Conservation (phyloP, 306 rosid species). For the Cyclanthera cordifolia region DNA sequence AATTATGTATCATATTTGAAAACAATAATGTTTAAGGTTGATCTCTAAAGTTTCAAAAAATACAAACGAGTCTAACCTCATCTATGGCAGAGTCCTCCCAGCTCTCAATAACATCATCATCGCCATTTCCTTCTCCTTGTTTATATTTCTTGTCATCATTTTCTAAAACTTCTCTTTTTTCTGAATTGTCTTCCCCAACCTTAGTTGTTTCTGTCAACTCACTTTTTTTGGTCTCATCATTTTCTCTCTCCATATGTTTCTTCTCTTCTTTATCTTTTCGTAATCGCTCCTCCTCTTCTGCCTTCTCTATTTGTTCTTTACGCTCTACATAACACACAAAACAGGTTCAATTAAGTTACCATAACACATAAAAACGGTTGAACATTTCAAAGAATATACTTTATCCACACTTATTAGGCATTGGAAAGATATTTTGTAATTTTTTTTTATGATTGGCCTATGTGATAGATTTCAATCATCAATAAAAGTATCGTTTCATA, state of each 20-base stretch:
- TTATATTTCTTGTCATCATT: slow-evolving; percentile 27
- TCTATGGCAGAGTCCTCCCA: slow-evolving; percentile 28
- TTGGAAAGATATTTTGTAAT: too few relatives aligned
- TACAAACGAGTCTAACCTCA: slow-evolving; percentile 35
- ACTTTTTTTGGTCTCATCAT: slow-evolving; percentile 37
- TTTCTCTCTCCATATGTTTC: slow-evolving; percentile 46
- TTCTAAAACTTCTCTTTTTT: slow-evolving; percentile 27
- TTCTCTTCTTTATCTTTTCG: slow-evolving; percentile 42
- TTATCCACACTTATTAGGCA: too few relatives aligned
- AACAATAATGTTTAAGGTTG: slow-evolving; percentile 2
- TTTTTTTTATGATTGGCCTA: too few relatives aligned
- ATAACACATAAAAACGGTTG: neutral
- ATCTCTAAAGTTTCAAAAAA: neutral
- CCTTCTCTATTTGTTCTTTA: slow-evolving; percentile 89
- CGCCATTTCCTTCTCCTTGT: slow-evolving; percentile 22
- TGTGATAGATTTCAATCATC: too few relatives aligned
- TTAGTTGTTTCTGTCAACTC: slow-evolving; percentile 48
- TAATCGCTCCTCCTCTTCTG: slow-evolving; percentile 79
- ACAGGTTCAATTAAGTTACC: neutral
- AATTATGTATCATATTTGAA: neutral
- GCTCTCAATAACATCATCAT: slow-evolving; percentile 31
- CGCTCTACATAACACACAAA: slow-evolving; percentile 43
- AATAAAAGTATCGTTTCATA: too few relatives aligned
- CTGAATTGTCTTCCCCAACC: slow-evolving; percentile 24
- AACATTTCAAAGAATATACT: too few relatives aligned